These are phyloP conservation scores for Scutellaria galericulata DNA, from an alignment of 257 asterid species.

Conservation along the genomic window DNA sequence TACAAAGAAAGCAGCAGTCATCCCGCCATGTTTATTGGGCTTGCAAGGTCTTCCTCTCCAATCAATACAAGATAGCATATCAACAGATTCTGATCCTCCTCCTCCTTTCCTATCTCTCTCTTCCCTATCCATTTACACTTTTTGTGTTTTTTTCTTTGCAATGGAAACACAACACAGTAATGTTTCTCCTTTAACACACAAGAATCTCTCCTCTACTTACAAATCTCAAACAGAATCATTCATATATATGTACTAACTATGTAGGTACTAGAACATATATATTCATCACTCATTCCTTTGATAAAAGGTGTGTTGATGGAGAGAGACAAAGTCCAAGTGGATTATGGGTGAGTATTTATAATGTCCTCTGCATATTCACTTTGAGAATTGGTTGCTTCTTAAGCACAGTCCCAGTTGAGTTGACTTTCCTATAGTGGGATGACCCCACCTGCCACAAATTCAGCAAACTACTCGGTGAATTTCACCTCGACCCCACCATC, in stretches of 20 bases:
- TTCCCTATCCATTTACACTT: conserved; percentile 35
- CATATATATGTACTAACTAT: background rate
- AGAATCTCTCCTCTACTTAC: conserved; percentile 22
- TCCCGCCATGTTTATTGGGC: conserved; percentile 70
- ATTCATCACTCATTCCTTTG: background rate
- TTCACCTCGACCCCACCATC: conserved; percentile 35
- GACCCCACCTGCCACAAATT: conserved; percentile 41
- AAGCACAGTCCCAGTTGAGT: conserved; percentile 14
- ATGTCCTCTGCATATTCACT: background rate
- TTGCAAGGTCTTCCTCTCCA: conserved; percentile 77
- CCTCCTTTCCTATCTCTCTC: conserved; percentile 47
- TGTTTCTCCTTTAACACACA: conserved; percentile 33
- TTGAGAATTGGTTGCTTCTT: background rate
- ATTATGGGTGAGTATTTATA: conserved; percentile 42
- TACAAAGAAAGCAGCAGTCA: conserved; percentile 73
- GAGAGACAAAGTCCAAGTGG: conserved; percentile 13
- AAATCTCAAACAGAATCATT: conserved; percentile 6
- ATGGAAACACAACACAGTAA: background rate
- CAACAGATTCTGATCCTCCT: conserved; percentile 28
- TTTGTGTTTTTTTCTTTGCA: background rate
- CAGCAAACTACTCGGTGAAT: conserved; percentile 27
- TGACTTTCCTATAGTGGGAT: conserved; percentile 46
- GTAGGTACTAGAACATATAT: no score
- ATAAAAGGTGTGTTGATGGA: conserved; percentile 5
- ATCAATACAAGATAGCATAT: conserved; percentile 41